phyloP scores from a whole-genome alignment of 441 rosid species.

The Bruguiera hainesii region DNA sequence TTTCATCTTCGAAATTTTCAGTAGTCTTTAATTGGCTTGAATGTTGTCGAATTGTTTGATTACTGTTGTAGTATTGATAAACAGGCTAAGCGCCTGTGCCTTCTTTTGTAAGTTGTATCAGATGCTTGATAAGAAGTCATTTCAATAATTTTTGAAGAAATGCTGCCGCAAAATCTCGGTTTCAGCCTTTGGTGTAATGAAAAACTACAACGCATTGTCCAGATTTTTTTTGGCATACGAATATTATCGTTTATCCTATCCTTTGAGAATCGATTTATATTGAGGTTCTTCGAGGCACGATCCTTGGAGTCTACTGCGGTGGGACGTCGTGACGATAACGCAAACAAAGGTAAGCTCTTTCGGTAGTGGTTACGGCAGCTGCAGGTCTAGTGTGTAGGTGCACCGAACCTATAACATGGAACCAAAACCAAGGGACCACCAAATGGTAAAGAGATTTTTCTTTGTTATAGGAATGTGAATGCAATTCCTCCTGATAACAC shows the following conservation, averaged over 20 bases:
- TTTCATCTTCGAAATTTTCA: constrained; percentile 11
- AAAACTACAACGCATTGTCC: too few species aligned
- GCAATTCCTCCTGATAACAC: background rate
- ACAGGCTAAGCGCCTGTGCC: background rate
- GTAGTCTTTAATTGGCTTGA: constrained; percentile 19
- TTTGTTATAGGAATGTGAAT: too few species aligned
- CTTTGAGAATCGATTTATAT: background rate
- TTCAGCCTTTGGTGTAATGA: background rate
- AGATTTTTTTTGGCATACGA: background rate
- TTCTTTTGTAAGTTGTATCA: constrained; percentile 25
- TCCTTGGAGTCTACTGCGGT: too few species aligned
- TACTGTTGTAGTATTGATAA: constrained; percentile 25
- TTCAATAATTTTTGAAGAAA: constrained; percentile 15
- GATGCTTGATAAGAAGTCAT: constrained; percentile 10
- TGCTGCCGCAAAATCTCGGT: constrained; percentile 14
- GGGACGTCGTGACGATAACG: too few species aligned
- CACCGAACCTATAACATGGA: background rate
- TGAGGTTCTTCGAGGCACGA: too few species aligned
- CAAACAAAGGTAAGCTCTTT: too few species aligned
- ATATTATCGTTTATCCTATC: background rate
- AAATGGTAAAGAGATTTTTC: too few species aligned
- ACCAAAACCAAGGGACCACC: background rate
- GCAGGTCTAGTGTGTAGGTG: too few species aligned
- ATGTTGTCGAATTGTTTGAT: constrained; percentile 23
- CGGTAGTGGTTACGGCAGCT: too few species aligned